Conservation (phyloP, 176 grass and related monocot genomes). For the Oryza meyeriana region DNA sequence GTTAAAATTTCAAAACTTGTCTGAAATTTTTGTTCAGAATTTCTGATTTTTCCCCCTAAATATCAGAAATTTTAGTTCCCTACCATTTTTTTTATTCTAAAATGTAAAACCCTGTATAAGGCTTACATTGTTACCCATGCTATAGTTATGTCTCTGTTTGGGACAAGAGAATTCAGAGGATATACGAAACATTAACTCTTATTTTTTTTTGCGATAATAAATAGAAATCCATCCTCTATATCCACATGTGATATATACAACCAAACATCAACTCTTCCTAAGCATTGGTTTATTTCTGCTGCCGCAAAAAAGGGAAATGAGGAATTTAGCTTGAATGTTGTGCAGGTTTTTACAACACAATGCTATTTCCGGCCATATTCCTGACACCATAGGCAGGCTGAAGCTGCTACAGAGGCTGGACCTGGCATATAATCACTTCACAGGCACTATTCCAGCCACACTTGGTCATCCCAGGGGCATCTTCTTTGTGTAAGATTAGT, state of each 20-base stretch:
- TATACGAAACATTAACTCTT: not conserved
- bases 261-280: too few relatives aligned
- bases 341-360: slow-evolving; percentile 66
- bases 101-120: not conserved
- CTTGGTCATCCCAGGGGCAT: slow-evolving; percentile 43
- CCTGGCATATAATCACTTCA: slow-evolving; percentile 69
- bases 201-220: too few relatives aligned
- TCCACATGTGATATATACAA: too few relatives aligned
- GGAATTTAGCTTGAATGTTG: not conserved
- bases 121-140: not conserved
- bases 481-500: slow-evolving; percentile 52
- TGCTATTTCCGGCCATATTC: slow-evolving; percentile 62
- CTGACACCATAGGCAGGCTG: slow-evolving; percentile 52
- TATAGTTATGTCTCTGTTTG: not conserved
- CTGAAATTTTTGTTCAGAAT: too few relatives aligned
- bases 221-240: too few relatives aligned
- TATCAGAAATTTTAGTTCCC: too few relatives aligned
- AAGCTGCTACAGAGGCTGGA: slow-evolving; percentile 51
- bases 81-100: not conserved
- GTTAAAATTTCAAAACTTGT: not conserved
- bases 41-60: too few relatives aligned
- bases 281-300: too few relatives aligned
- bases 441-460: slow-evolving; percentile 55
- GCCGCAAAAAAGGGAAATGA: not conserved
- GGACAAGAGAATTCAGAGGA: not conserved